phyloP scores from a whole-genome alignment of 2,329 filamentous ascomycete species.

The Botryotinia narcissicola region DNA sequence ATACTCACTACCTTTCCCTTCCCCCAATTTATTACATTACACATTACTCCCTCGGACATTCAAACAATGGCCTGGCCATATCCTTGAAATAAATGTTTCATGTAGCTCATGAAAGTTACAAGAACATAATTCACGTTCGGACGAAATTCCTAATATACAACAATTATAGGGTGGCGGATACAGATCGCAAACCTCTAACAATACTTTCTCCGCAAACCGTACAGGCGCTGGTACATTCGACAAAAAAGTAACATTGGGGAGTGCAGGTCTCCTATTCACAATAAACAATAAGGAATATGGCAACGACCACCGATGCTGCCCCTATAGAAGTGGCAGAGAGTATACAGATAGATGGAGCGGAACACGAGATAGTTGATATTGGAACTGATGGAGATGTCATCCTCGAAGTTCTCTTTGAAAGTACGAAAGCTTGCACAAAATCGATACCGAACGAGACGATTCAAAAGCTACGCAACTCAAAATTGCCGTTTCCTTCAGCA shows the following conservation, averaged over 20 bases:
- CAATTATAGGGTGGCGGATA: neutral
- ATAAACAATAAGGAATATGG: neutral
- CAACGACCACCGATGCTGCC: neutral
- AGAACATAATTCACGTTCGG: neutral
- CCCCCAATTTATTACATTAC: neutral
- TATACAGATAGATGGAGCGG: slow-evolving; percentile 28
- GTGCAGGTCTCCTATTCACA: too few species aligned
- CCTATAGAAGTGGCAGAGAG: slow-evolving; percentile 13
- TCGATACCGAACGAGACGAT: slow-evolving; percentile 49
- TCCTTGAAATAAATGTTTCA: slow-evolving; percentile 29
- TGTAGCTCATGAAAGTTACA: slow-evolving; percentile 13
- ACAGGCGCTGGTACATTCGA: neutral
- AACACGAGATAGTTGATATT: slow-evolving; percentile 47
- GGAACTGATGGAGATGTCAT: slow-evolving; percentile 61
- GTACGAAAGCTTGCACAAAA: slow-evolving; percentile 50
- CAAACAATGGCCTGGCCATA: slow-evolving; percentile 38
- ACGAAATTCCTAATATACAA: neutral
- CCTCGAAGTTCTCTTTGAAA: slow-evolving; percentile 64
- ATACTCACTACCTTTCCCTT: neutral
- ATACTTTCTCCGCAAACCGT: neutral
- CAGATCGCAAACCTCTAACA: neutral
- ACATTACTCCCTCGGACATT: neutral
- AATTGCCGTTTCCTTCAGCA: slow-evolving; percentile 31
- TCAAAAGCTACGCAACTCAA: slow-evolving; percentile 40
- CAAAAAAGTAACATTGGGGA: neutral